Conservation (phyloP, 148 eudicot species). For the Nepenthes gracilis region DNA sequence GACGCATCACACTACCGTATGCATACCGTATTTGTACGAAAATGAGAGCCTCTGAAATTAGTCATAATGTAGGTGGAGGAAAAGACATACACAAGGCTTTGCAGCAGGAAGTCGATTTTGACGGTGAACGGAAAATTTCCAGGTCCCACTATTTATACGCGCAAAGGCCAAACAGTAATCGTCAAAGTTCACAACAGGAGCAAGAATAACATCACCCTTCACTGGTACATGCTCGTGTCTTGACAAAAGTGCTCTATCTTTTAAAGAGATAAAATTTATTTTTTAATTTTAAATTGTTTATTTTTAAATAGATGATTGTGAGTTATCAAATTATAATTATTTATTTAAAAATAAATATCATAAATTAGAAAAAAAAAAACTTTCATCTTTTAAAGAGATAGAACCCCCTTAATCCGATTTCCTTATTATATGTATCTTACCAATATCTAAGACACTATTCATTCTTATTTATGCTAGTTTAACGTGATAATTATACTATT, state of each 20-base stretch:
- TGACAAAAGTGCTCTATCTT: neutral
- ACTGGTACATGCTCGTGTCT: constrained; percentile 1
- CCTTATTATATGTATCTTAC: no score
- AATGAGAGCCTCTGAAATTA: no score
- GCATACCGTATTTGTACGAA: no score
- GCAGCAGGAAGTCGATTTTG: constrained; percentile 1
- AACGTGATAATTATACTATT: no score
- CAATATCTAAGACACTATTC: no score
- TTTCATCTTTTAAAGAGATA: neutral
- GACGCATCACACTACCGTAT: no score
- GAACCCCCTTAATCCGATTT: no score
- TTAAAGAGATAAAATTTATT: no score
- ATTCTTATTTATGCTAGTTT: no score
- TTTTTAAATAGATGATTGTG: neutral
- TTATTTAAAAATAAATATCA: no score
- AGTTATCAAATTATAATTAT: neutral
- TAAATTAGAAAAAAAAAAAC: neutral
- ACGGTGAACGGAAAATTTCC: constrained; percentile 12
- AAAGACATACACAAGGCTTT: constrained; percentile 1
- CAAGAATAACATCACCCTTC: constrained; percentile 8
- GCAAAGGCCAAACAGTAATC: constrained; percentile 3
- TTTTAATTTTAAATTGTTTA: no score
- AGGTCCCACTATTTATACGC: constrained; percentile 6
- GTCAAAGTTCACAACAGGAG: constrained; percentile 5
- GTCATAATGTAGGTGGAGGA: neutral